Evolutionary conservation across 163 green algal genomes (phyloP), one percentile per base, ranked within the genome.

Genomic region (Trebouxiophyceae sp.): DNA sequence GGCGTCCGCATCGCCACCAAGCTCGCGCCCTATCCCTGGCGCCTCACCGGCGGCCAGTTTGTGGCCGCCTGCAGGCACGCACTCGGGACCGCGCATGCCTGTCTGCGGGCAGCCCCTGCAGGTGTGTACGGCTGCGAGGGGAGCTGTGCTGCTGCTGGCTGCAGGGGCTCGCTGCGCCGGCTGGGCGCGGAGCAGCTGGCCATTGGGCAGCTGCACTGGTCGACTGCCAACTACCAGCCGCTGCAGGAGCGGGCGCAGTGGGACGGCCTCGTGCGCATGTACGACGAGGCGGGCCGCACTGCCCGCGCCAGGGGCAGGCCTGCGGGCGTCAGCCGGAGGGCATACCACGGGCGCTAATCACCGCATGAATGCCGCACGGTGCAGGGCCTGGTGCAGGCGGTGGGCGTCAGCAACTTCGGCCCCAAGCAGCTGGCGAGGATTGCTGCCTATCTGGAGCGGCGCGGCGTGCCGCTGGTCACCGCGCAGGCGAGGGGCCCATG

Each of bases 1-100:
- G 69, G 81, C 57, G 54, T 88, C 3, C 32, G 33, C 2, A 75
- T 95, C 12, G 91, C 91, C 20, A 96, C 91, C 46, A 97, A 97
- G 83, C 79, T 98, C 60, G 93, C 92, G 0, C 81, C 88, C 5
- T 98, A 98, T 65, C 93, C 93, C n/a, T 98, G 93, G 93, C 72
- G 92, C 5, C 62, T 65, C 45, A 45, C 45, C 23, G 7, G 39
- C 29, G 31, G 33, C 12, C 74, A 81, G 60, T 83, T 79, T 72
- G 80, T 85, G 34, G 24, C 5, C 4, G 77, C 80, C 2, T 76
- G 64, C 62, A 73, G 60, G 67, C 63, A 26, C 8, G 23, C 47
- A 57, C 12, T 16, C 39, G n/a, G n/a, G n/a, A n/a, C n/a, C n/a
- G n/a, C n/a, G n/a, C n/a, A n/a, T n/a, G n/a, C n/a, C n/a, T n/a